These are phyloP conservation scores for Hebeloma cylindrosporum DNA, from an alignment of 768 basidiomycete species.

Conservation along the genomic window DNA sequence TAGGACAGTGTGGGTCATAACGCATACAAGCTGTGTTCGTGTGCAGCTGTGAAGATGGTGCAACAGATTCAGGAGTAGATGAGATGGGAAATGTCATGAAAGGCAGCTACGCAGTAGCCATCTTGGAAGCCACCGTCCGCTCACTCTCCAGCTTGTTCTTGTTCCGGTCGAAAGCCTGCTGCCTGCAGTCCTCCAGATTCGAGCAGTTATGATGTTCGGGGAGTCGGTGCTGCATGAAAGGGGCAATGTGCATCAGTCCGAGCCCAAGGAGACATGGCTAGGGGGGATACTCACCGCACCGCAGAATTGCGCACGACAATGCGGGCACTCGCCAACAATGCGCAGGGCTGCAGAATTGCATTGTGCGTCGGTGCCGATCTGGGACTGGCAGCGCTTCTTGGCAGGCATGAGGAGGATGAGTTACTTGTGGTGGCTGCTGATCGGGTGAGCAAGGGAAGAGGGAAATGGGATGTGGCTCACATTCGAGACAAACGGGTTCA, in stretches of 20 bases:
- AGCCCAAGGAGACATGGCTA: slow-evolving; percentile 7
- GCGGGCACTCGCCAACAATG: slow-evolving; percentile 83
- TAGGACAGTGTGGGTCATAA: slow-evolving; percentile 9
- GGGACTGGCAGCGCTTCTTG: slow-evolving; percentile 87
- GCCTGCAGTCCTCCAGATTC: slow-evolving; percentile 80
- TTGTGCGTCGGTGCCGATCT: slow-evolving; percentile 44
- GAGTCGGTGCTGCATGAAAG: slow-evolving; percentile 66
- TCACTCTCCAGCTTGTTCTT: slow-evolving; percentile 87
- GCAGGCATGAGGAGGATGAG: slow-evolving; percentile 54
- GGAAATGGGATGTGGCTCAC: slow-evolving; percentile 10
- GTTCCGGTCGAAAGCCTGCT: slow-evolving; percentile 86
- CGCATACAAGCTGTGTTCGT: slow-evolving; percentile 13
- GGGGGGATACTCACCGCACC: slow-evolving; percentile 50
- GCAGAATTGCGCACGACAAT: slow-evolving; percentile 79
- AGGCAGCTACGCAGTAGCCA: slow-evolving; percentile 66
- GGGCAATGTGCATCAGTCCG: slow-evolving; percentile 16
- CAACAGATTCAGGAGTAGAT: slow-evolving; percentile 5
- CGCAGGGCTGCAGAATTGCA: slow-evolving; percentile 82
- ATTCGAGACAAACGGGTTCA: slow-evolving; percentile 16
- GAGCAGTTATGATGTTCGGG: slow-evolving; percentile 87
- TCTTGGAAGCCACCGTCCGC: slow-evolving; percentile 83
- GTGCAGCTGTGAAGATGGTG: slow-evolving; percentile 9
- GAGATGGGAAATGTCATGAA: not conserved
- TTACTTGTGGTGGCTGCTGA: slow-evolving; percentile 14
- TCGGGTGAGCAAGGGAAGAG: slow-evolving; percentile 5